Percentiles rank a stretch among this genome's conserved stretches.
Conservation (phyloP, 2,329 filamentous ascomycete genomes). For the Colletotrichum tropicicola region DNA sequence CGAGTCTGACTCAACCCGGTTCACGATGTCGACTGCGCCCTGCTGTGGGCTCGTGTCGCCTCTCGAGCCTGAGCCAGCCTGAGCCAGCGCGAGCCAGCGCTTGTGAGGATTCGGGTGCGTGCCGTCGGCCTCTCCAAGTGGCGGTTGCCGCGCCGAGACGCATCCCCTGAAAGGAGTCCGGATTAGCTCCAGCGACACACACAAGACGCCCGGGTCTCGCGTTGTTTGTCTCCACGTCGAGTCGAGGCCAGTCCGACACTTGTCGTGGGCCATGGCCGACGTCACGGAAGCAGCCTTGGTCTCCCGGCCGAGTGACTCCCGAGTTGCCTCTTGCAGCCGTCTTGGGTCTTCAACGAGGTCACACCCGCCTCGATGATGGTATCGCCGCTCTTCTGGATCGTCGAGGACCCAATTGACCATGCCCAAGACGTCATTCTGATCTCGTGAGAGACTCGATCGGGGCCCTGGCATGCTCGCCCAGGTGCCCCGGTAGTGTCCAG, state of each 20-base stretch:
- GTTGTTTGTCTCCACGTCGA: neutral
- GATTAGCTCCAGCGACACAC: neutral
- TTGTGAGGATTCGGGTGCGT: neutral
- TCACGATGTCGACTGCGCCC: slow-evolving; percentile 26
- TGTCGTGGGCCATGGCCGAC: slow-evolving; percentile 23
- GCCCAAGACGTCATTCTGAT: slow-evolving; percentile 26
- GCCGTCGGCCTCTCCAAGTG: slow-evolving; percentile 22
- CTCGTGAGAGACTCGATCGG: slow-evolving; percentile 25
- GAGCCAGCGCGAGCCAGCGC: neutral
- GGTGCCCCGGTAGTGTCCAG: slow-evolving; percentile 29
- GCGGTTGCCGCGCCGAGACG: slow-evolving; percentile 21
- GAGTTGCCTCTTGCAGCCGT: slow-evolving; percentile 9
- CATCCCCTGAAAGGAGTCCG: neutral
- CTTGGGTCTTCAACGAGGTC: slow-evolving; percentile 2
- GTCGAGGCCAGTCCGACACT: slow-evolving; percentile 14
- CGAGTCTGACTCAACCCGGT: slow-evolving; percentile 17
- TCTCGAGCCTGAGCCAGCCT: neutral
- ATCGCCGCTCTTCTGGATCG: slow-evolving; percentile 14
- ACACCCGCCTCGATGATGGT: slow-evolving; percentile 2
- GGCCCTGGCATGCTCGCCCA: slow-evolving; percentile 24
- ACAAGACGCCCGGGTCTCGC: neutral
- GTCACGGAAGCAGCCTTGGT: slow-evolving; percentile 19
- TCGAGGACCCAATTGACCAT: slow-evolving; percentile 10
- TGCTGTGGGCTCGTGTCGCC: slow-evolving; percentile 18
- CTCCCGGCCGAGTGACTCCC: slow-evolving; percentile 1